These are phyloP conservation scores for Aspergillus fumigatiaffinis DNA, from an alignment of 2,329 filamentous ascomycete genomes.

Conservation along the genomic window DNA sequence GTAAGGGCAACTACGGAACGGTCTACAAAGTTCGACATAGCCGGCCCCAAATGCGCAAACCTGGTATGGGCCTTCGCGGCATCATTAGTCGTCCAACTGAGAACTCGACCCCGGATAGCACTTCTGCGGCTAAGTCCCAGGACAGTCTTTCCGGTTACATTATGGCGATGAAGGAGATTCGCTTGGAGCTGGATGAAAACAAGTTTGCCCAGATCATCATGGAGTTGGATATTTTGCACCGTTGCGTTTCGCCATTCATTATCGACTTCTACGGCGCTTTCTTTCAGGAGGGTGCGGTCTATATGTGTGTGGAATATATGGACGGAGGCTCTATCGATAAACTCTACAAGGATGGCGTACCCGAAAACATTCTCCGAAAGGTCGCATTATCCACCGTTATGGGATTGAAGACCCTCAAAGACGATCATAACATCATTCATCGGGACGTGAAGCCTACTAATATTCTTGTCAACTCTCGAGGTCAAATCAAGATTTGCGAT, in stretches of 20 bases:
- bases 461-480: slow-evolving; percentile 82
- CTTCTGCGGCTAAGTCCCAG: slow-evolving; percentile 11
- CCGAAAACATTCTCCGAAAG: slow-evolving; percentile 82
- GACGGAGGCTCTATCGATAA: slow-evolving; percentile 98
- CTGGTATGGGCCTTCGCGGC: slow-evolving; percentile 57
- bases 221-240: slow-evolving; percentile 92
- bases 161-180: slow-evolving; percentile 99
- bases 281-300: slow-evolving; percentile 97
- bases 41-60: slow-evolving; percentile 60
- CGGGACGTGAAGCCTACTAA: slow-evolving; percentile 99
- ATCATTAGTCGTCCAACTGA: slow-evolving; percentile 47
- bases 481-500: slow-evolving; percentile 97
- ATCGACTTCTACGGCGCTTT: slow-evolving; percentile 99
- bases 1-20: slow-evolving; percentile 97
- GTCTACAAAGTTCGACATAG: slow-evolving; percentile 95
- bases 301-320: slow-evolving; percentile 99
- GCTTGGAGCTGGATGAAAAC: slow-evolving; percentile 89
- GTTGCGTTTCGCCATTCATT: slow-evolving; percentile 91
- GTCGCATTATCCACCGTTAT: slow-evolving; percentile 86
- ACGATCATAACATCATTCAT: slow-evolving; percentile 98
- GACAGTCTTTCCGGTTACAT: slow-evolving; percentile 58
- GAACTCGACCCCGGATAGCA: slow-evolving; percentile 11
- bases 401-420: slow-evolving; percentile 89
- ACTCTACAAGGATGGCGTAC: slow-evolving; percentile 83
- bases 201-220: slow-evolving; percentile 98